Percentiles rank a stretch among this genome's conserved stretches.
Evolutionary conservation across 345 rosid species (phyloP).

Genomic region (Conringia planisiliqua): DNA sequence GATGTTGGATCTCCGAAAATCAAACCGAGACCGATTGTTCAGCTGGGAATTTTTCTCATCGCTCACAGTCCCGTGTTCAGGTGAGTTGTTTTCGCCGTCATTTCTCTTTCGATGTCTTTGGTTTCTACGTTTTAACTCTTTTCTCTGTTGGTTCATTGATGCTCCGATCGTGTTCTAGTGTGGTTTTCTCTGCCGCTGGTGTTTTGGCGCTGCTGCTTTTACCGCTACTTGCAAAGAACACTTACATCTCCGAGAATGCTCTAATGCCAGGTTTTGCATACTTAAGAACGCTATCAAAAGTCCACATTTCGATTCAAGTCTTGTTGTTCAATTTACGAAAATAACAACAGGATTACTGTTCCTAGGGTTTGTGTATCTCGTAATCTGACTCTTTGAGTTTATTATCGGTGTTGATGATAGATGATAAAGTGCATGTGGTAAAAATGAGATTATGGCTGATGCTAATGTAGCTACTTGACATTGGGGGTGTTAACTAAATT

Average conservation of each 20-base stretch:
- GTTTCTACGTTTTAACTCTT: background rate
- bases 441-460: background rate
- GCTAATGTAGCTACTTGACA: background rate
- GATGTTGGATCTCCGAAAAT: constrained; percentile 31
- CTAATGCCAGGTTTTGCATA: constrained; percentile 76
- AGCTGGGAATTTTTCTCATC: constrained; percentile 71
- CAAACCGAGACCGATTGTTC: constrained; percentile 75
- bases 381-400: background rate
- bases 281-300: background rate
- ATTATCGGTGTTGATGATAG: background rate
- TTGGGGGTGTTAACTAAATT: background rate
- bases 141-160: background rate
- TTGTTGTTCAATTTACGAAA: background rate
- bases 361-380: background rate
- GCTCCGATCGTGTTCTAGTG: constrained; percentile 41
- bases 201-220: constrained; percentile 65
- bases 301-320: constrained; percentile 1
- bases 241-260: constrained; percentile 96
- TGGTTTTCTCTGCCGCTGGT: constrained; percentile 71
- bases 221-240: constrained; percentile 88
- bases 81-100: constrained; percentile 28
- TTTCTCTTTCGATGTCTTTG: background rate
- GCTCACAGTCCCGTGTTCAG: constrained; percentile 71
- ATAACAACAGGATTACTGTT: background rate
- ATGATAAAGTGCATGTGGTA: background rate